Evolutionary conservation across 148 eudicot species (phyloP), one percentile per base, ranked within the genome.

Genomic region (Vaccinium myrtillus): DNA sequence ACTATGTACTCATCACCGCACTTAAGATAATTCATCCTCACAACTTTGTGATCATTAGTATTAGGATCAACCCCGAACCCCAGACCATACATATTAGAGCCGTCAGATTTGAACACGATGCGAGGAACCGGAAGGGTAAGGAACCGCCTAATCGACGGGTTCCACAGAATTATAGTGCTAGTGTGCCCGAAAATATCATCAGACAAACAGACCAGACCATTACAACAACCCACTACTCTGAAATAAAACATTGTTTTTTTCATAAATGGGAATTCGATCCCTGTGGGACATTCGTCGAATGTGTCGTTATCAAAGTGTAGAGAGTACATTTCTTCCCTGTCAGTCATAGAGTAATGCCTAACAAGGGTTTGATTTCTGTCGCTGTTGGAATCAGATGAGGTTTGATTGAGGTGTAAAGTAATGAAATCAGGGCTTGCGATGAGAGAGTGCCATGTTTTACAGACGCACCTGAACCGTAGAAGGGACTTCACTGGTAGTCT

Each of bases 1-100:
- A 71, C 46, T 14, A 30, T 30, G 46, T 32, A 32, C 46, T 15
- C 46, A 5, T 71, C 46, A 12, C 15, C 14, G 15, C 76, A 14
- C 7, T 30, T 48, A 15, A 49, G 18, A 54, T 87, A 87, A 46
- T 80, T 16, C 63, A 87, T 27, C 63, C 88, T 87, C 74, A 87
- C 23, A 8, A 87, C 86, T 53, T 84, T 87, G 39, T 83, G 84
- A 77, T 54, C 85, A 49, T 84, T 46, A 2, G 25, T 63, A 2
- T 61, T 54, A 1, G 71, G 23, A 84, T 87, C 86, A 61, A 84
- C 84, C 4, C 81, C 82, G 7, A 84, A 87, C 15, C 86, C 88
- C 8, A 87, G 16, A 46, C 75, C 78, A 50, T 30, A 30, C 46
- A 71, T 71, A 30, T 30, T 8, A 11, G 11, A 39, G 63, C 19